phyloP scores from a whole-genome alignment of 2,329 filamentous ascomycete species.

The Epicoccum sorghinum region DNA sequence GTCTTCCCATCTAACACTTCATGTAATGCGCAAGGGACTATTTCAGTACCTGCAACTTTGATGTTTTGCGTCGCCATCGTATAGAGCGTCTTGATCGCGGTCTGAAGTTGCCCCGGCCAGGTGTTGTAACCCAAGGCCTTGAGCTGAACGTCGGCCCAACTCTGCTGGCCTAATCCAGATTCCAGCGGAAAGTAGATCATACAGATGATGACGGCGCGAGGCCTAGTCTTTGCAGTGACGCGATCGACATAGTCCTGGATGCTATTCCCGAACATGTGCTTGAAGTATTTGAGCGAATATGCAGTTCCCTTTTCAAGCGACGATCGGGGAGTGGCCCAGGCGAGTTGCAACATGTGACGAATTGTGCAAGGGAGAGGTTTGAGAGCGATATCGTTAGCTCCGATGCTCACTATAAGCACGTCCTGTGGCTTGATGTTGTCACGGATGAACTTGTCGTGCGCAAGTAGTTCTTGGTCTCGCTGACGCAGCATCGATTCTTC shows the following conservation, averaged over 20 bases:
- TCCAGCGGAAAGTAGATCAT: conserved; percentile 50
- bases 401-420: conserved; percentile 45
- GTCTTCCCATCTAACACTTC: conserved; percentile 42
- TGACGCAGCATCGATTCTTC: conserved; percentile 45
- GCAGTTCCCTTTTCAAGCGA: conserved; percentile 34
- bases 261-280: conserved; percentile 36
- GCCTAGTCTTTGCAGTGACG: conserved; percentile 37
- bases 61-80: conserved; percentile 37
- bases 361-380: conserved; percentile 36
- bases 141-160: conserved; percentile 44
- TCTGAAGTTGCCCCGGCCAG: conserved; percentile 38
- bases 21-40: conserved; percentile 42
- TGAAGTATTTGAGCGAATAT: conserved; percentile 40
- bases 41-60: conserved; percentile 34
- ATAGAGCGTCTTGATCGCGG: conserved; percentile 43
- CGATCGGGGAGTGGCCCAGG: conserved; percentile 34
- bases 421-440: conserved; percentile 40
- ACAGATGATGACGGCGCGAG: conserved; percentile 43
- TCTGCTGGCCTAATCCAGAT: conserved; percentile 28
- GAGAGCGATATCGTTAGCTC: conserved; percentile 46
- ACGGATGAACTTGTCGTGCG: conserved; percentile 45
- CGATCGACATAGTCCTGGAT: conserved; percentile 35
- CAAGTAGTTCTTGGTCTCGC: conserved; percentile 32
- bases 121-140: conserved; percentile 40
- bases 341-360: conserved; percentile 40